phyloP scores from a whole-genome alignment of 768 basidiomycete species.

The Clathrus columnatus region DNA sequence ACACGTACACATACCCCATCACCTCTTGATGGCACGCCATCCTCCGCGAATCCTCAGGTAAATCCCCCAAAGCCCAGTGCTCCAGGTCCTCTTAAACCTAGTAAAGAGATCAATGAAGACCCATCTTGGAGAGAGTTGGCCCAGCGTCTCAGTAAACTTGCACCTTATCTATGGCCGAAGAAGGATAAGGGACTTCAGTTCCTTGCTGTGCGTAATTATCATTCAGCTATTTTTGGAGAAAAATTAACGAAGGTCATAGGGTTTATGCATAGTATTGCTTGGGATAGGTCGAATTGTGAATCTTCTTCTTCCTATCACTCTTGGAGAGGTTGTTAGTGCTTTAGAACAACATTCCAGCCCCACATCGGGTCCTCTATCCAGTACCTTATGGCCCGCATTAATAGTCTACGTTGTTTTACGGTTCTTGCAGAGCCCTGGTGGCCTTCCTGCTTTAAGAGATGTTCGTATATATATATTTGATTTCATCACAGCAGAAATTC shows the following conservation, averaged over 20 bases:
- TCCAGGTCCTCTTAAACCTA: slow-evolving; percentile 18
- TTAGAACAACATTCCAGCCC: slow-evolving; percentile 34
- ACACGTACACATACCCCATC: slow-evolving; percentile 38
- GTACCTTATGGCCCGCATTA: slow-evolving; percentile 61
- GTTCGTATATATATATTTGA: slow-evolving; percentile 22
- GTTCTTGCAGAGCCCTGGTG: slow-evolving; percentile 70
- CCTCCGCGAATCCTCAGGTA: slow-evolving; percentile 25
- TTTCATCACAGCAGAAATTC: slow-evolving; percentile 21
- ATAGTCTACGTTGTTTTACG: slow-evolving; percentile 59
- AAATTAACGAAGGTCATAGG: slow-evolving; percentile 26
- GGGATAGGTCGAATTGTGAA: slow-evolving; percentile 72
- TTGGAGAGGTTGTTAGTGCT: slow-evolving; percentile 54
- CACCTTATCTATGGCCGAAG: slow-evolving; percentile 81
- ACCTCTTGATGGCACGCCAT: slow-evolving; percentile 35
- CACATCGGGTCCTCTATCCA: slow-evolving; percentile 17
- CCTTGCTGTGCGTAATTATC: slow-evolving; percentile 42
- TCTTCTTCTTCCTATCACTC: slow-evolving; percentile 55
- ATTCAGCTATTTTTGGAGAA: slow-evolving; percentile 3
- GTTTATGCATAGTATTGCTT: slow-evolving; percentile 61
- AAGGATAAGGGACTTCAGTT: slow-evolving; percentile 58
- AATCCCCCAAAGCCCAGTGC: slow-evolving; percentile 13
- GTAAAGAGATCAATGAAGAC: slow-evolving; percentile 25
- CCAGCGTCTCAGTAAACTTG: slow-evolving; percentile 52
- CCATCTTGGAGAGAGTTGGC: slow-evolving; percentile 67
- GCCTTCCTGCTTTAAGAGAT: slow-evolving; percentile 60